Percentiles rank a stretch among this genome's conserved stretches.
These are phyloP conservation scores for Naganishia sp. DNA, from an alignment of 1,284 basidiomycete genomes.

Conservation along the genomic window DNA sequence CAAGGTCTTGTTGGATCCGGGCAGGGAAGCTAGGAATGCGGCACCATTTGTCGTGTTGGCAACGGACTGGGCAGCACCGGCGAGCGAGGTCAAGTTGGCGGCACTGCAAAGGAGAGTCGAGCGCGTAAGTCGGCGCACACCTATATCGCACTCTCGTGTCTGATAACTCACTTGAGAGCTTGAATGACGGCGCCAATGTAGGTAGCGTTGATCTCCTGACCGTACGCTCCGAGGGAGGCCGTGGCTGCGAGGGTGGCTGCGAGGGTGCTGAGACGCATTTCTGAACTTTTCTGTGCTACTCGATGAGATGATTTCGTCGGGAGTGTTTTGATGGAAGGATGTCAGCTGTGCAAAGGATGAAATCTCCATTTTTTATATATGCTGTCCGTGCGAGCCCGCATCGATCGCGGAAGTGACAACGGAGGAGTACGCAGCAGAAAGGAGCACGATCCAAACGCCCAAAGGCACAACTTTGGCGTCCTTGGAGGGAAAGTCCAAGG, in stretches of 20 bases:
- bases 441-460: background rate
- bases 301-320: background rate
- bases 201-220: constrained; percentile 25
- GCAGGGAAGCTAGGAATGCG: constrained; percentile 55
- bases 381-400: background rate
- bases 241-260: constrained; percentile 32
- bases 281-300: constrained; percentile 8
- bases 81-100: constrained; percentile 55
- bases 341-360: background rate
- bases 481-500: background rate
- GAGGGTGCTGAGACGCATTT: constrained; percentile 36
- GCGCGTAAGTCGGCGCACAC: too few species aligned
- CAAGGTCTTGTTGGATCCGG: constrained; percentile 51
- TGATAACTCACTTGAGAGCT: constrained; percentile 42
- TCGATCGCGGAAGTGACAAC: background rate
- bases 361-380: background rate
- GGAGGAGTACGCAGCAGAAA: background rate
- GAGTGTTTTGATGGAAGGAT: too few species aligned
- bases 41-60: constrained; percentile 59
- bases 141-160: background rate
- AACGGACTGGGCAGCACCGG: constrained; percentile 48
- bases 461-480: background rate
- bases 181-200: constrained; percentile 40
- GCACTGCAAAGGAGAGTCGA: background rate
- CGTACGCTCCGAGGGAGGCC: constrained; percentile 31